These are phyloP conservation scores for Geosmithia morbida DNA, from an alignment of 2,329 filamentous ascomycete species.

Conservation along the genomic window DNA sequence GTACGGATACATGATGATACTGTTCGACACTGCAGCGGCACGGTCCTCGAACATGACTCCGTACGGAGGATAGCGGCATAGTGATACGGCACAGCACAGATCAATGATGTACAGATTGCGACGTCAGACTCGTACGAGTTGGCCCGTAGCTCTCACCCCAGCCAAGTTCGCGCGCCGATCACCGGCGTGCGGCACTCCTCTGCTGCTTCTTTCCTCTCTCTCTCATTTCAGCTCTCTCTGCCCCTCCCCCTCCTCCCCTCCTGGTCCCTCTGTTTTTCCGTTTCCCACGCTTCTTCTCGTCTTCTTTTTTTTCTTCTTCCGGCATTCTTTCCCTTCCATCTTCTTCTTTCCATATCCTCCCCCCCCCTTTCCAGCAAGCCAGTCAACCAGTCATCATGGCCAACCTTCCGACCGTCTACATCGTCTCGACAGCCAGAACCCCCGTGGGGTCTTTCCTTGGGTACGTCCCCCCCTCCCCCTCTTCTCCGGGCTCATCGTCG, in stretches of 20 bases:
- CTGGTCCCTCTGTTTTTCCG: not conserved
- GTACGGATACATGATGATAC: too few relatives aligned
- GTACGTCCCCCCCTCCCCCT: slow-evolving; percentile 27
- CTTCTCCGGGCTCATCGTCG: too few relatives aligned
- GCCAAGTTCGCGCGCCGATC: not conserved
- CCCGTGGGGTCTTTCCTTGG: slow-evolving; percentile 91
- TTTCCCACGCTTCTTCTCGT: not conserved
- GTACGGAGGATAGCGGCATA: too few relatives aligned
- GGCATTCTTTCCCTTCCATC: slow-evolving; percentile 1
- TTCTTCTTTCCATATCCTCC: slow-evolving; percentile 4
- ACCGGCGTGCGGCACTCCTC: too few relatives aligned
- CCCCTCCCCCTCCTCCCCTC: slow-evolving; percentile 2
- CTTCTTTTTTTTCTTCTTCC: slow-evolving; percentile 1
- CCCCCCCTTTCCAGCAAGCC: too few relatives aligned
- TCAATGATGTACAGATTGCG: too few relatives aligned
- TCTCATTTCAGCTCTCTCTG: slow-evolving; percentile 1
- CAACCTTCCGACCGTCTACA: slow-evolving; percentile 79
- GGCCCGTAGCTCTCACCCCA: not conserved
- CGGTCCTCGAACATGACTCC: too few relatives aligned
- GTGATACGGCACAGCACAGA: too few relatives aligned
- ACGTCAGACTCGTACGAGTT: not conserved
- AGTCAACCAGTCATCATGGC: slow-evolving; percentile 43
- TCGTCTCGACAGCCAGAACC: slow-evolving; percentile 82
- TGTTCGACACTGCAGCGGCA: too few relatives aligned
- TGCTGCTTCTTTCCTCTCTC: not conserved